Conservation (phyloP, 768 basidiomycete genomes). For the Suillus ampliporus region DNA sequence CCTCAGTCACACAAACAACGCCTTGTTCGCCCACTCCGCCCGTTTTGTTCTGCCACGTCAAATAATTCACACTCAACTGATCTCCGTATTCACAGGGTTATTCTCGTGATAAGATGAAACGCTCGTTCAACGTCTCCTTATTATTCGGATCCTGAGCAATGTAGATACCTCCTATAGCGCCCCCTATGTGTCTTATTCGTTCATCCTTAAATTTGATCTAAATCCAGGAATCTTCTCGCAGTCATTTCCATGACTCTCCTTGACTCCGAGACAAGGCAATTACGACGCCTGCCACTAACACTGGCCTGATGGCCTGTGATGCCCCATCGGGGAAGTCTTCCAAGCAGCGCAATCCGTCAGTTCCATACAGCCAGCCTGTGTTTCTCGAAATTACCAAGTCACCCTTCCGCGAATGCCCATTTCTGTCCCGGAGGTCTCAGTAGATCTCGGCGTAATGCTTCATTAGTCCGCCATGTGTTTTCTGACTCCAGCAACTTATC, state of each 20-base stretch:
- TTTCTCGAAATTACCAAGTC: background rate
- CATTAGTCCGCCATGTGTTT: background rate
- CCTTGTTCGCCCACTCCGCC: constrained; percentile 6
- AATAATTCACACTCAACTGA: constrained; percentile 10
- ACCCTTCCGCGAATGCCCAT: background rate
- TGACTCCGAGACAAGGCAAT: background rate
- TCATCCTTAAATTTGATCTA: background rate
- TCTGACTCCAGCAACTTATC: background rate
- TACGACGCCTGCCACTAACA: background rate
- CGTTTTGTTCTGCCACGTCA: constrained; percentile 10
- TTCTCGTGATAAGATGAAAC: constrained; percentile 2
- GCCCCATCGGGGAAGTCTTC: background rate
- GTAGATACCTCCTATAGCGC: background rate
- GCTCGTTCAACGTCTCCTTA: background rate
- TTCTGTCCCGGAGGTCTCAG: background rate
- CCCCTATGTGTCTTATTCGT: background rate
- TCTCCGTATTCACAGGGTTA: constrained; percentile 12
- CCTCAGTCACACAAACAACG: constrained; percentile 1
- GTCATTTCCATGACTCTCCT: background rate
- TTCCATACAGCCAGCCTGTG: background rate
- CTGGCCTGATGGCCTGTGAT: background rate
- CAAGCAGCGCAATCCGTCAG: background rate
- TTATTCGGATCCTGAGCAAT: constrained; percentile 7
- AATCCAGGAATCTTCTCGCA: background rate
- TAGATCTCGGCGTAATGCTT: background rate